Evolutionary conservation across 2,329 filamentous ascomycete species (phyloP).

Genomic region (Diaporthe velutina): DNA sequence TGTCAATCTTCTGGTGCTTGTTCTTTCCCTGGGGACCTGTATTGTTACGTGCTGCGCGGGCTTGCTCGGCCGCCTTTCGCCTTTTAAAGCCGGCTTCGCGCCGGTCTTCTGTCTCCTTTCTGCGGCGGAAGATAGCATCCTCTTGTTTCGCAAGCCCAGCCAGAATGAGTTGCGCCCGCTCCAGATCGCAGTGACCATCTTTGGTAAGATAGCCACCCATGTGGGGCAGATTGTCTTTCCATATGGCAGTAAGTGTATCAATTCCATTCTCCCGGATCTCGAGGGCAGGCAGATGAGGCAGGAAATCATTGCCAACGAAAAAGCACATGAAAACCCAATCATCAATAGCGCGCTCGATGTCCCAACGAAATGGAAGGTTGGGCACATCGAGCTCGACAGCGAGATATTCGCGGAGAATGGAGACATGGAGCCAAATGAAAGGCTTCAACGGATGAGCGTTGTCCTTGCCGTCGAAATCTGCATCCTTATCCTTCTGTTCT

Average conservation of each 20-base stretch:
- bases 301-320: slow-evolving; percentile 98
- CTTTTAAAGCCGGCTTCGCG: slow-evolving; percentile 84
- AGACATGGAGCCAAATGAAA: slow-evolving; percentile 98
- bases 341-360: slow-evolving; percentile 93
- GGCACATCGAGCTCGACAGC: slow-evolving; percentile 89
- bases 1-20: slow-evolving; percentile 39
- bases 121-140: slow-evolving; percentile 89
- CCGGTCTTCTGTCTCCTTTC: slow-evolving; percentile 88
- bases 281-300: slow-evolving; percentile 95
- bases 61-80: slow-evolving; percentile 77
- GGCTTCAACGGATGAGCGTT: slow-evolving; percentile 81
- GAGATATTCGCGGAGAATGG: slow-evolving; percentile 91
- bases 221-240: slow-evolving; percentile 89
- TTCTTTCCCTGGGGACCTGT: slow-evolving; percentile 45
- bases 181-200: slow-evolving; percentile 91
- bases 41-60: slow-evolving; percentile 49
- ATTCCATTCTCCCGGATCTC: slow-evolving; percentile 98
- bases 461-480: slow-evolving; percentile 86
- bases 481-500: slow-evolving; percentile 80
- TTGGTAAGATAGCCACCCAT: slow-evolving; percentile 98
- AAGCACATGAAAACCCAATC: slow-evolving; percentile 99
- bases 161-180: slow-evolving; percentile 88
- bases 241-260: slow-evolving; percentile 95
- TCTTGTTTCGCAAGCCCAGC: slow-evolving; percentile 92
- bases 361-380: slow-evolving; percentile 86